Percentiles rank a stretch among this genome's conserved stretches.
Evolutionary conservation across 179 eudicot species (phyloP).

Genomic region (Patellifolia procumbens): DNA sequence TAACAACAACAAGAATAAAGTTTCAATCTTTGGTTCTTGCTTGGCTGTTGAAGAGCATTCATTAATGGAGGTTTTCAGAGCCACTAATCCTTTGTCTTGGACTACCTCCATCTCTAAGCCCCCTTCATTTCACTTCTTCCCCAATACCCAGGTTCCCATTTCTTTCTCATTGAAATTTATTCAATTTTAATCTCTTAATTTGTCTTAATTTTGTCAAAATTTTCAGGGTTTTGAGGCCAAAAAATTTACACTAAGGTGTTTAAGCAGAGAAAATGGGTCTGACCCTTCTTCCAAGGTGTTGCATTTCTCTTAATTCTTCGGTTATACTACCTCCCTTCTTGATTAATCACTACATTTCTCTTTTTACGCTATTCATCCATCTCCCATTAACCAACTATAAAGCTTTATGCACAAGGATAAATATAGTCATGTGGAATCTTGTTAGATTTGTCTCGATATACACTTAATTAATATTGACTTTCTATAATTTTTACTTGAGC

Average conservation of each 20-base stretch:
- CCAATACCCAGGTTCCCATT: slow-evolving; percentile 23
- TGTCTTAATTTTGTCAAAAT: background rate
- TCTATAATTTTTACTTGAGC: no score
- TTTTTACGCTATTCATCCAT: no score
- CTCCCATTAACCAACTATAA: no score
- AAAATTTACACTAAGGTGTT: slow-evolving; percentile 40
- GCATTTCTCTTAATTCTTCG: slow-evolving; percentile 1
- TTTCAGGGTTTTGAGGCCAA: slow-evolving; percentile 30
- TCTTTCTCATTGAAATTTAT: background rate
- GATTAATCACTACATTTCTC: no score
- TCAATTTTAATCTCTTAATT: background rate
- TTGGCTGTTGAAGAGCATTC: background rate
- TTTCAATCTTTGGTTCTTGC: background rate
- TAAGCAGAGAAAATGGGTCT: slow-evolving; percentile 31
- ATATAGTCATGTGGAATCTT: no score
- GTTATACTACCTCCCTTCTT: no score
- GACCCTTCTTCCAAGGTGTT: slow-evolving; percentile 46
- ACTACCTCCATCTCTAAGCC: slow-evolving; percentile 37
- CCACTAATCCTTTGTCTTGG: slow-evolving; percentile 32
- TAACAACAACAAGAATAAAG: background rate
- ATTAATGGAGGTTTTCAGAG: slow-evolving; percentile 37
- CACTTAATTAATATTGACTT: no score
- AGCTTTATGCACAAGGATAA: no score
- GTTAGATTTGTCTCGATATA: no score
- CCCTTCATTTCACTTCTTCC: slow-evolving; percentile 25